Evolutionary conservation across 2,329 filamentous ascomycete genomes (phyloP).

Genomic region (Epichloe hybrida): DNA sequence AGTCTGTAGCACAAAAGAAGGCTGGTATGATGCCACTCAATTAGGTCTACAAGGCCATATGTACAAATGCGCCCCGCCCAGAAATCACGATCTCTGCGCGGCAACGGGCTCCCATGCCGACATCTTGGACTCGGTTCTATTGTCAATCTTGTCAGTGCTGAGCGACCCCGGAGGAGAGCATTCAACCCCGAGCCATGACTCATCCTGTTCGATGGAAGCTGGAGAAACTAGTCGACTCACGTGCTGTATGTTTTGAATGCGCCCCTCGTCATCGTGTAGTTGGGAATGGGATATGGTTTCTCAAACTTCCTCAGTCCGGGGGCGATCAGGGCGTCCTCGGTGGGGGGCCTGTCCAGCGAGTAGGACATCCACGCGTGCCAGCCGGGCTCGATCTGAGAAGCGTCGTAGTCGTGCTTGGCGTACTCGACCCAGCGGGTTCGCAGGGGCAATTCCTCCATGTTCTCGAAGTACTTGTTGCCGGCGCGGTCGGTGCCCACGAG

Average conservation of each 20-base stretch:
- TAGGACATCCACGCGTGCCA: conserved; percentile 99
- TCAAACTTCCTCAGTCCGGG: conserved; percentile 63
- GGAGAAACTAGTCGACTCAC: conserved; percentile 40
- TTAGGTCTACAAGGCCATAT: conserved; percentile 13
- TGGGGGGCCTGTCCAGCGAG: conserved; percentile 74
- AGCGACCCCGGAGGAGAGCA: too few relatives aligned
- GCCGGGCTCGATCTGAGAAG: conserved; percentile 80
- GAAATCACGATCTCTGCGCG: conserved; percentile 18
- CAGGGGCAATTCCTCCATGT: conserved; percentile 90
- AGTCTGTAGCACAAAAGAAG: neutral
- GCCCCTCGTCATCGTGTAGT: conserved; percentile 59
- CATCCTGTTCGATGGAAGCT: too few relatives aligned
- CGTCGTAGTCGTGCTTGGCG: conserved; percentile 71
- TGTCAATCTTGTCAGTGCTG: conserved; percentile 8
- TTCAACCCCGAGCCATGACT: too few relatives aligned
- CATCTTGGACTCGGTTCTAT: conserved; percentile 40
- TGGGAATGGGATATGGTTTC: conserved; percentile 54
- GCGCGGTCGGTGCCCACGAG: conserved; percentile 76
- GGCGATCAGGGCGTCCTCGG: conserved; percentile 58
- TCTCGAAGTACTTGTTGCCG: conserved; percentile 98
- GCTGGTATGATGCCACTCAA: neutral
- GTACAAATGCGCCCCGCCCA: conserved; percentile 13
- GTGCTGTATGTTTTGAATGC: conserved; percentile 93
- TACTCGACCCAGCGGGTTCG: conserved; percentile 97
- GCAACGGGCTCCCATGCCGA: conserved; percentile 37